phyloP scores from a whole-genome alignment of 306 rosid genomes.

The Biancaea sappan region DNA sequence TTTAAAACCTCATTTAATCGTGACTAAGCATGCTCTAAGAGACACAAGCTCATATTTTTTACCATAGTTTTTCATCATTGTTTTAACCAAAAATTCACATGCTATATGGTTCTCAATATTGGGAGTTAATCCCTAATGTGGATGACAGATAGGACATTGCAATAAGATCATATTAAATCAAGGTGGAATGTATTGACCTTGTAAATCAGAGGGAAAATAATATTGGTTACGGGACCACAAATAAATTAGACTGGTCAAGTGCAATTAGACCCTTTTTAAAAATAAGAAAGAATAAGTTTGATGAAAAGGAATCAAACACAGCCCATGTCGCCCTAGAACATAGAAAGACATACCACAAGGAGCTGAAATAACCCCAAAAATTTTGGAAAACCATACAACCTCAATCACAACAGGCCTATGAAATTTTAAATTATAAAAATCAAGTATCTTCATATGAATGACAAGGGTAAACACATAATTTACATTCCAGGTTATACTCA shows the following conservation, averaged over 20 bases:
- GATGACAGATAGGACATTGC: background rate
- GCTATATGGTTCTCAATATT: conserved; percentile 4
- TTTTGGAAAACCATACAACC: background rate
- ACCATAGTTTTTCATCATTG: background rate
- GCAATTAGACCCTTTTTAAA: background rate
- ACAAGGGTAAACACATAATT: background rate
- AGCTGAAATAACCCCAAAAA: background rate
- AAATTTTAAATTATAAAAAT: background rate
- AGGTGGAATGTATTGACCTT: background rate
- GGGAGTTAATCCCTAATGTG: background rate
- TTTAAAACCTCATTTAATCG: background rate
- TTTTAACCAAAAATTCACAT: background rate
- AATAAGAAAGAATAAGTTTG: background rate
- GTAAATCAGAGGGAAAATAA: conserved; percentile 3
- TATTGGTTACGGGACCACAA: background rate
- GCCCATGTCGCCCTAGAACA: background rate
- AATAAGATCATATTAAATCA: conserved; percentile 1
- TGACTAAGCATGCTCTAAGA: background rate
- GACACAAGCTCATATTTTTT: background rate
- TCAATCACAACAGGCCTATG: background rate
- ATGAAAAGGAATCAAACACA: background rate
- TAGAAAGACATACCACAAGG: background rate
- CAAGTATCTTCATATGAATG: background rate
- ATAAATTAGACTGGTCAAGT: conserved; percentile 19
- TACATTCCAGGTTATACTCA: background rate